These are phyloP conservation scores for Medakamo hakoo DNA, from an alignment of 139 green algal species.

Conservation along the genomic window DNA sequence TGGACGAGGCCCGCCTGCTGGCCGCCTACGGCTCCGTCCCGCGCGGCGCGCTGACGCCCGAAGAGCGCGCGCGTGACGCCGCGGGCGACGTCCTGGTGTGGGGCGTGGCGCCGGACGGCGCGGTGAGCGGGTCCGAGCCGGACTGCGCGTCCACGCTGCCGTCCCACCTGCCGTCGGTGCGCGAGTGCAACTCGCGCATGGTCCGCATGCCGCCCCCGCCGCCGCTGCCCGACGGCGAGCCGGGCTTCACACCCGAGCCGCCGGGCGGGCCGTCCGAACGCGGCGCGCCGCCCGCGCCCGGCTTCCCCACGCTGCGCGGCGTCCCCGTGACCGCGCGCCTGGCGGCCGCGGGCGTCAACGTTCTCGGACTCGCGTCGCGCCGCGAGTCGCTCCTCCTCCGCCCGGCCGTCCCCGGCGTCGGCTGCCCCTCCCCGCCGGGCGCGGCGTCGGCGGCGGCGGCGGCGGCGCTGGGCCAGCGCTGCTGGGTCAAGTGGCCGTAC, in stretches of 20 bases:
- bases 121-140: conserved; percentile 21
- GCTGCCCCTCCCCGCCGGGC: conserved; percentile 5
- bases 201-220: conserved; percentile 24
- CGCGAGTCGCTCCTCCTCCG: conserved; percentile 64
- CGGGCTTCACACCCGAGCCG: conserved; percentile 43
- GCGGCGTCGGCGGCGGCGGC: conserved; percentile 15
- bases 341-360: conserved; percentile 43
- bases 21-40: conserved; percentile 22
- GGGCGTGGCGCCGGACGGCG: conserved; percentile 8
- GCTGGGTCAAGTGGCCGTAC: conserved; percentile 79
- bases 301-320: conserved; percentile 57
- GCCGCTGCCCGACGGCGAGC: conserved; percentile 34
- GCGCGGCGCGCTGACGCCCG: conserved; percentile 23
- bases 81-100: conserved; percentile 54
- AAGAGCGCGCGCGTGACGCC: conserved; percentile 52
- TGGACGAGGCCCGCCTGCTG: conserved; percentile 57
- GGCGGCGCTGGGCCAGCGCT: conserved; percentile 41
- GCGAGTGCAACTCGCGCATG: conserved; percentile 21
- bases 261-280: not conserved
- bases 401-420: conserved; percentile 24
- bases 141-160: conserved; percentile 59
- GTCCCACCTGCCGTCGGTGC: conserved; percentile 20
- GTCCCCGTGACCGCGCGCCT: conserved; percentile 28
- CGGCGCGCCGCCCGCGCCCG: conserved; percentile 14
- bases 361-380: conserved; percentile 59